Evolutionary conservation across 345 rosid species (phyloP).

Genomic region (Xanthoceras sorbifolium): DNA sequence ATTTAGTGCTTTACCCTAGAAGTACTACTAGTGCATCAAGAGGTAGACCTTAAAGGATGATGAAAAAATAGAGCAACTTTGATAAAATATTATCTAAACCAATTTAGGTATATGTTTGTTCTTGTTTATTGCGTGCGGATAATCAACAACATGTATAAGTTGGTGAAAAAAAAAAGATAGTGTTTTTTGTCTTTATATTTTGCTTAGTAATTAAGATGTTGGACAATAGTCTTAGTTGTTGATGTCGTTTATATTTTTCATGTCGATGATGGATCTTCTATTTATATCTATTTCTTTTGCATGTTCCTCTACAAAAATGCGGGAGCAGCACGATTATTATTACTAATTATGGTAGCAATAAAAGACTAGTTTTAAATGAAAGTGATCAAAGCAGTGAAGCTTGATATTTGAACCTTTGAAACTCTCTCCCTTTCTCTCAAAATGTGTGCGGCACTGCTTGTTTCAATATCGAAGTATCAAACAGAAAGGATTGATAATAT

Average conservation of each 20-base stretch:
- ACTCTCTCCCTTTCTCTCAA: not conserved
- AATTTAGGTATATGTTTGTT: constrained; percentile 37
- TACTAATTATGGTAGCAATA: constrained; percentile 22
- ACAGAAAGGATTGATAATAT: not conserved
- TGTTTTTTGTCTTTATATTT: constrained; percentile 11
- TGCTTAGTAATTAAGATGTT: constrained; percentile 24
- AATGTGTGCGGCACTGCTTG: not conserved
- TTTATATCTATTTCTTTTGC: constrained; percentile 5
- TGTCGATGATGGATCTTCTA: not conserved
- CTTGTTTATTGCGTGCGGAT: constrained; percentile 25
- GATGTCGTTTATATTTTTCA: not conserved
- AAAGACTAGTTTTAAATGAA: constrained; percentile 20
- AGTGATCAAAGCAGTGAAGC: not conserved
- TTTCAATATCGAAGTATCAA: not conserved
- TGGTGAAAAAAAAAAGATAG: constrained; percentile 11
- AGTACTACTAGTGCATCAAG: constrained; percentile 12
- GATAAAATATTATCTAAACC: constrained; percentile 15
- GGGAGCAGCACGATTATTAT: constrained; percentile 15
- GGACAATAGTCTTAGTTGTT: constrained; percentile 20
- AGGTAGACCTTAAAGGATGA: constrained; percentile 21
- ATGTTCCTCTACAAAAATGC: constrained; percentile 17
- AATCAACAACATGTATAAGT: constrained; percentile 33
- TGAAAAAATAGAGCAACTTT: not conserved
- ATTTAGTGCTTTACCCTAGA: constrained; percentile 51
- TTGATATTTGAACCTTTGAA: not conserved